These are phyloP conservation scores for Cryptococcus sp. DNA, from an alignment of 1,284 basidiomycete genomes.

Conservation along the genomic window DNA sequence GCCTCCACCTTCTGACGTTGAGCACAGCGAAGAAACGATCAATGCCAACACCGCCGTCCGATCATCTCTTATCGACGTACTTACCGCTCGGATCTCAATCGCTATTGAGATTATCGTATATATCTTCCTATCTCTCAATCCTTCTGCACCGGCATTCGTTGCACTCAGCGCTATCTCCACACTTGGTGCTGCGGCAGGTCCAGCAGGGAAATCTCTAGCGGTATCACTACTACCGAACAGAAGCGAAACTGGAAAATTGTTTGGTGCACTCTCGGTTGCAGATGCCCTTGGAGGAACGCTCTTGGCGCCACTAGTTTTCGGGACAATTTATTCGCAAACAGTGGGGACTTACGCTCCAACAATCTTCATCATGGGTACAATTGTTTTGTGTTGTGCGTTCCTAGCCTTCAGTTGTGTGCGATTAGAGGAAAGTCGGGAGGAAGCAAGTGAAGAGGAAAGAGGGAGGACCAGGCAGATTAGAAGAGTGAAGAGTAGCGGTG, in stretches of 20 bases:
- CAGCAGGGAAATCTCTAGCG: conserved; percentile 43
- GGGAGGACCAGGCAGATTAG: not conserved
- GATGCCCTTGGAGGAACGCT: conserved; percentile 38
- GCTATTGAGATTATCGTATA: conserved; percentile 58
- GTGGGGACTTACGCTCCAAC: conserved; percentile 38
- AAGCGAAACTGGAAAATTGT: conserved; percentile 40
- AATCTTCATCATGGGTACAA: conserved; percentile 35
- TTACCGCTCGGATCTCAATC: conserved; percentile 38
- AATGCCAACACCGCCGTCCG: not conserved
- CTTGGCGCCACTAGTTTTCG: conserved; percentile 39
- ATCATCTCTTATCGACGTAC: conserved; percentile 37
- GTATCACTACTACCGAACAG: conserved; percentile 36
- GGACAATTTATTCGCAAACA: conserved; percentile 34
- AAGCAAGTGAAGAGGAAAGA: not conserved
- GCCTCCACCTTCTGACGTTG: too few species aligned
- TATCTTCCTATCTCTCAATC: conserved; percentile 48
- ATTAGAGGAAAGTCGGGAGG: conserved; percentile 3
- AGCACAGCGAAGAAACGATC: too few species aligned
- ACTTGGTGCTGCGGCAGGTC: conserved; percentile 29
- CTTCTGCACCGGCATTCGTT: conserved; percentile 28
- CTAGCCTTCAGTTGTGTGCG: conserved; percentile 22
- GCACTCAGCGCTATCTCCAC: conserved; percentile 25
- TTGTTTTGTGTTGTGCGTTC: conserved; percentile 19
- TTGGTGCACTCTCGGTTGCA: conserved; percentile 43
- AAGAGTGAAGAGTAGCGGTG: not conserved